phyloP scores from a whole-genome alignment of 345 rosid species.

The Erucastrum elatum region DNA sequence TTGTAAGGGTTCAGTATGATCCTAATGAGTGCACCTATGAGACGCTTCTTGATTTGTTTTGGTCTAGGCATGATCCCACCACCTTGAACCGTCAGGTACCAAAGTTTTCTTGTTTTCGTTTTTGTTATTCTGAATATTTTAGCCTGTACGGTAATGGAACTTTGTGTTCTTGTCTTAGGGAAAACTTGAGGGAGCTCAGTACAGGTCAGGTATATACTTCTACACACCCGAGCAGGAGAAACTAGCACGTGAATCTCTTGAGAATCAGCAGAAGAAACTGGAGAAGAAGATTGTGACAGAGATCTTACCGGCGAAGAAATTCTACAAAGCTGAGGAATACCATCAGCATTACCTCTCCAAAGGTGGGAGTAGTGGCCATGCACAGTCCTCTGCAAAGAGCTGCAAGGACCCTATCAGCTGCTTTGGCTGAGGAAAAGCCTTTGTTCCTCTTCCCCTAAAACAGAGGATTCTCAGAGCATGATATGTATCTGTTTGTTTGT shows the following conservation, averaged over 20 bases:
- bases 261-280: slow-evolving; percentile 53
- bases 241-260: slow-evolving; percentile 64
- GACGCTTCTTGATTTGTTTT: slow-evolving; percentile 68
- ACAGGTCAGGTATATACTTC: slow-evolving; percentile 77
- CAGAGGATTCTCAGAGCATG: neutral
- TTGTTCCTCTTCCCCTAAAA: neutral
- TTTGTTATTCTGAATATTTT: neutral
- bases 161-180: slow-evolving; percentile 47
- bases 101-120: neutral
- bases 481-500: neutral
- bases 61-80: slow-evolving; percentile 91
- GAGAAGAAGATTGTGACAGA: slow-evolving; percentile 77
- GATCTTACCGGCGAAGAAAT: slow-evolving; percentile 83
- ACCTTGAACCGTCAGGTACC: slow-evolving; percentile 82
- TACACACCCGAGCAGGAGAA: slow-evolving; percentile 87
- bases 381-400: slow-evolving; percentile 73
- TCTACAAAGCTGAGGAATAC: slow-evolving; percentile 88
- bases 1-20: slow-evolving; percentile 87
- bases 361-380: slow-evolving; percentile 80
- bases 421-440: slow-evolving; percentile 57
- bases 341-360: slow-evolving; percentile 89
- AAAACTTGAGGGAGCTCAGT: slow-evolving; percentile 78
- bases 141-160: neutral
- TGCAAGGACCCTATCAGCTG: slow-evolving; percentile 92
- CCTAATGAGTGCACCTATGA: slow-evolving; percentile 76